These are phyloP conservation scores for Cryphonectria parasitica DNA, from an alignment of 2,329 filamentous ascomycete genomes.

Conservation along the genomic window DNA sequence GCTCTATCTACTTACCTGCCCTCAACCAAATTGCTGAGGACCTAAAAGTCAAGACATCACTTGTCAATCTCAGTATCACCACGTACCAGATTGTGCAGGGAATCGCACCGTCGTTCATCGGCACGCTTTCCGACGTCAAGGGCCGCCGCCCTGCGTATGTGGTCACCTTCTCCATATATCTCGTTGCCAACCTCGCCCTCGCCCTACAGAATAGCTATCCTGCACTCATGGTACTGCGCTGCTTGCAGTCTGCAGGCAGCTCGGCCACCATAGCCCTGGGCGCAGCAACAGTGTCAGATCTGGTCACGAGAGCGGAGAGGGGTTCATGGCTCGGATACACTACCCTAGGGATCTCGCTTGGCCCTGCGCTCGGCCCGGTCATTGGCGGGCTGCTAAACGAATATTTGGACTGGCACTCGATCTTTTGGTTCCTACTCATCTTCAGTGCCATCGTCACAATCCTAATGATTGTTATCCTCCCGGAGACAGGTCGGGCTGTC, in stretches of 20 bases:
- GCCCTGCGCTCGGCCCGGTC: conserved; percentile 56
- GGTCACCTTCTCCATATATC: conserved; percentile 50
- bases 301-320: conserved; percentile 63
- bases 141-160: conserved; percentile 52
- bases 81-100: conserved; percentile 35
- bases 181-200: conserved; percentile 52
- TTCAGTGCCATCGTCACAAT: conserved; percentile 45
- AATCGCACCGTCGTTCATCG: conserved; percentile 45
- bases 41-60: conserved; percentile 43
- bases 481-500: conserved; percentile 53
- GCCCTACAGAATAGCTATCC: conserved; percentile 49
- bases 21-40: conserved; percentile 45
- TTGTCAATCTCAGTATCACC: conserved; percentile 54
- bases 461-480: conserved; percentile 53
- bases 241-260: conserved; percentile 46
- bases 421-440: conserved; percentile 67
- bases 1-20: conserved; percentile 45
- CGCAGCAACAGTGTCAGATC: conserved; percentile 55
- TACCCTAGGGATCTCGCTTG: conserved; percentile 51
- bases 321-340: conserved; percentile 61
- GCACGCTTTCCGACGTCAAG: conserved; percentile 19
- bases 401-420: conserved; percentile 61
- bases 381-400: conserved; percentile 62
- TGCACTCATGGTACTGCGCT: conserved; percentile 53
- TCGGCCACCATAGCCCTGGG: conserved; percentile 35